phyloP scores from a whole-genome alignment of 495 filamentous ascomycete species.

The Daldinia vernicosa region DNA sequence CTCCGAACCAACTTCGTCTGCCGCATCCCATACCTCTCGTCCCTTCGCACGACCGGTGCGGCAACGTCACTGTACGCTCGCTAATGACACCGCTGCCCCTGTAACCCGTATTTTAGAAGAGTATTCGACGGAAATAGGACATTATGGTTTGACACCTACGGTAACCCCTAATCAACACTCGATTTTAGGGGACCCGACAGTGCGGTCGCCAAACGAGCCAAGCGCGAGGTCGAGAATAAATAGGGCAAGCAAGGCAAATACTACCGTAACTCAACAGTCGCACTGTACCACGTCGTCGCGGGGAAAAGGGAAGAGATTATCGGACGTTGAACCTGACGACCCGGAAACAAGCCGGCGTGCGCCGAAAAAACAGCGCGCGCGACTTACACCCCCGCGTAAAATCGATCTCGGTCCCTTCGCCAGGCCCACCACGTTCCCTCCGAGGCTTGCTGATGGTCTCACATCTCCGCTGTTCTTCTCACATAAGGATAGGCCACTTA shows the following conservation, averaged over 20 bases:
- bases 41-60: constrained; percentile 32
- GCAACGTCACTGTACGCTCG: constrained; percentile 27
- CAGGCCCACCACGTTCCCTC: constrained; percentile 42
- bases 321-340: constrained; percentile 38
- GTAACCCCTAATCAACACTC: constrained; percentile 33
- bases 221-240: constrained; percentile 23
- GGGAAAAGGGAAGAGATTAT: constrained; percentile 40
- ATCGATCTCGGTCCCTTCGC: constrained; percentile 46
- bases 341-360: constrained; percentile 28
- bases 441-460: constrained; percentile 35
- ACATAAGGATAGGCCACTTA: constrained; percentile 54
- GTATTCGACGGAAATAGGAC: constrained; percentile 41
- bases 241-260: constrained; percentile 14
- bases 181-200: constrained; percentile 28
- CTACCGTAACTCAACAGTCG: constrained; percentile 27
- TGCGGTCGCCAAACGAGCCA: constrained; percentile 33
- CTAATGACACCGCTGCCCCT: constrained; percentile 34
- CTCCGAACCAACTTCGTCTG: constrained; percentile 32
- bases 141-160: constrained; percentile 43
- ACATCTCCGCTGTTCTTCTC: constrained; percentile 69
- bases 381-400: constrained; percentile 43
- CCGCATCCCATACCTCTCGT: constrained; percentile 18
- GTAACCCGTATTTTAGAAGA: constrained; percentile 38
- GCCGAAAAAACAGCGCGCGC: constrained; percentile 41
- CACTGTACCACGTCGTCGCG: constrained; percentile 29